Base-by-base conservation (phyloP, 2,329 filamentous ascomycete species). In the Magnaporthiopsis poae region DNA sequence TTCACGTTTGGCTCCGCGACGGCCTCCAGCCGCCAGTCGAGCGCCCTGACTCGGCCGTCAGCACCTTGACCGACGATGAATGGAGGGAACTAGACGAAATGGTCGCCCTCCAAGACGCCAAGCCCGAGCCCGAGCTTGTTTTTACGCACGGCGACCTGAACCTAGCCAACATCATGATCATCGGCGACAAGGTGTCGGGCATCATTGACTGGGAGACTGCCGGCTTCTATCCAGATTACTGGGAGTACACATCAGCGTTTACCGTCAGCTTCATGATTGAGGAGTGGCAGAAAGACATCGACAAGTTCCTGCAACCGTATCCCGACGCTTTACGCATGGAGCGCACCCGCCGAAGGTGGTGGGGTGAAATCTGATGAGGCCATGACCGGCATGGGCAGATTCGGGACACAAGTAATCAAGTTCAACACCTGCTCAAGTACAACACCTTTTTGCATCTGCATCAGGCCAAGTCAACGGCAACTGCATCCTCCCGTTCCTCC, bases 171-270 rank as follows among this genome's bases (percentile, higher is more conserved):
- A 60, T 70, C 33, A 21, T 68, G 60, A n/a, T 69, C 31, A 60
- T 60, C n/a, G 60, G 60, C 5, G 65, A 66, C 56, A 52, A 25
- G 2, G 65, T 69, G 5, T 56, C 60, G 0, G 68, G 65, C 7
- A 67, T 59, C 11, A 25, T 68, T 1, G 65, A 68, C 61, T 69
- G 68, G 68, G 68, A 67, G 61, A 65, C 61, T 21, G 65, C 66
- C 0, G 68, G 52, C 0, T 69, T 63, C 65, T 64, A 64, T 61
- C 68, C 68, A 2, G 13, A 27, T 0, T 68, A 69, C 33, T 69
- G 66, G 68, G 66, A 68, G 33, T 68, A 66, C 29, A 64, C 66
- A 2, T 61, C 60, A 27, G 25, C 60, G 2, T 35, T 2, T 13
- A 39, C 36, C 9, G 13, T 13, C 13, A 0, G 0, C 36, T 15